These are phyloP conservation scores for Penicillium flavigenum DNA, from an alignment of 495 filamentous ascomycete genomes.

Conservation along the genomic window DNA sequence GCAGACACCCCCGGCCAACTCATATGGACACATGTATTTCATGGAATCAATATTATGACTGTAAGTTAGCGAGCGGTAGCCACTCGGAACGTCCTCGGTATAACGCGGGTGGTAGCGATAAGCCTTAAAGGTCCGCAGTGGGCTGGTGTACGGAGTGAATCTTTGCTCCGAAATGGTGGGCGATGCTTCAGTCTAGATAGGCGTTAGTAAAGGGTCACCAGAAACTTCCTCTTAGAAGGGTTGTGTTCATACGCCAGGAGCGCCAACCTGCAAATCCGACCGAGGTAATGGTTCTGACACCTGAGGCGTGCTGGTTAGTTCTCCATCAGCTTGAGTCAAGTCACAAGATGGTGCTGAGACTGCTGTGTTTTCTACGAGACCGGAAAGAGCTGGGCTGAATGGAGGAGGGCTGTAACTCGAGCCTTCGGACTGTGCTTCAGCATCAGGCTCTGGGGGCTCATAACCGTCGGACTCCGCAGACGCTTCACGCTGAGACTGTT, in stretches of 20 bases:
- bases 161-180: constrained; percentile 25
- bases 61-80: constrained; percentile 87
- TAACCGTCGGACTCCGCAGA: constrained; percentile 51
- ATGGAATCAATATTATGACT: constrained; percentile 80
- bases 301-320: constrained; percentile 36
- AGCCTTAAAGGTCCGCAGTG: constrained; percentile 76
- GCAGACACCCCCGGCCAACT: constrained; percentile 71
- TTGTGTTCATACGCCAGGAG: constrained; percentile 41
- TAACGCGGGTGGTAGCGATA: constrained; percentile 87
- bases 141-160: constrained; percentile 78
- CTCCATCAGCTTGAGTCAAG: constrained; percentile 27
- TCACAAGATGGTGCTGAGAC: constrained; percentile 20
- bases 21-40: constrained; percentile 70
- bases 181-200: constrained; percentile 25
- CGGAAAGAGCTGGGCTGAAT: constrained; percentile 36
- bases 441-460: constrained; percentile 57
- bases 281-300: constrained; percentile 23
- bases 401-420: constrained; percentile 41
- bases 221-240: constrained; percentile 13
- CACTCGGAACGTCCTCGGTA: constrained; percentile 63
- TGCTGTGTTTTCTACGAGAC: constrained; percentile 22
- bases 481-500: constrained; percentile 29
- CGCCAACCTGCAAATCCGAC: constrained; percentile 29
- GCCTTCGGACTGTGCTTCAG: constrained; percentile 29
- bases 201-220: constrained; percentile 24